Conservation (phyloP, 768 basidiomycete genomes). For the Nidularia sp. region DNA sequence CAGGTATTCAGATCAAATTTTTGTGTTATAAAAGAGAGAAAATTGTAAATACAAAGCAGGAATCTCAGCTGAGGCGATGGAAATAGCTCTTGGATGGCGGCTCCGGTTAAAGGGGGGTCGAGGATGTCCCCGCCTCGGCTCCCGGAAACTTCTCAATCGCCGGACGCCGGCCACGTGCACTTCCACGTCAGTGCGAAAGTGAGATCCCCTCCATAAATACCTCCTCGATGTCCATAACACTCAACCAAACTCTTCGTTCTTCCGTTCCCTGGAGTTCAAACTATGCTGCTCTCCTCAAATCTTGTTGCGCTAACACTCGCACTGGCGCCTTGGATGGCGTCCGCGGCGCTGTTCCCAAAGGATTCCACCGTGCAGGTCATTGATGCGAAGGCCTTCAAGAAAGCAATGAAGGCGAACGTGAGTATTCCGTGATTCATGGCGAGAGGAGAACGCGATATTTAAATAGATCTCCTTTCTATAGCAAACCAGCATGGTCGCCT, state of each 20-base stretch:
- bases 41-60: too few relatives aligned
- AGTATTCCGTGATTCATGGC: slow-evolving; percentile 16
- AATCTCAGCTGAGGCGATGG: too few relatives aligned
- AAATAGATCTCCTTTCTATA: slow-evolving; percentile 16
- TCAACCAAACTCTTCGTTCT: not conserved
- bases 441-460: not conserved
- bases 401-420: slow-evolving; percentile 74
- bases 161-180: not conserved
- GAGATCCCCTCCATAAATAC: not conserved
- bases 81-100: too few relatives aligned
- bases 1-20: too few relatives aligned
- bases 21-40: too few relatives aligned
- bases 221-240: not conserved
- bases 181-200: not conserved
- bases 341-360: slow-evolving; percentile 33
- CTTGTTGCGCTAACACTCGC: slow-evolving; percentile 33
- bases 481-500: slow-evolving; percentile 80
- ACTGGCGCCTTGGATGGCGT: slow-evolving; percentile 38
- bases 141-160: too few relatives aligned
- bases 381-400: slow-evolving; percentile 64
- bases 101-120: too few relatives aligned
- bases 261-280: not conserved
- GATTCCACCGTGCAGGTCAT: slow-evolving; percentile 70
- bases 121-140: too few relatives aligned
- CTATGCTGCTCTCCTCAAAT: slow-evolving; percentile 29